Evolutionary conservation across 73 alveolate genomes (phyloP).

Genomic region (Paramecium sexaurelia): DNA sequence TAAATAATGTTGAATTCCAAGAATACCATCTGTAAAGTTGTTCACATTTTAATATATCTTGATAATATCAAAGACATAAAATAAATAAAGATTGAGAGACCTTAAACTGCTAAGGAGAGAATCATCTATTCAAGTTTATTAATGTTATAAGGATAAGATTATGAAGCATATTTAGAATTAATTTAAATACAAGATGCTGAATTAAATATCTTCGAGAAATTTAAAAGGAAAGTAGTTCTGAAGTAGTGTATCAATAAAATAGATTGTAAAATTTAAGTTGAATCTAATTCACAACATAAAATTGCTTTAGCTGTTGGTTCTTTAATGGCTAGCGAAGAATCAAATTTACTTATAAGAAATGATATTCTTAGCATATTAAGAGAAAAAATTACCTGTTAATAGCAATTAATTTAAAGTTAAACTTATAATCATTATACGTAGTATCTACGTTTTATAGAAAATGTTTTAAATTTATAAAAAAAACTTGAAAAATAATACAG

Average conservation of each 20-base stretch:
- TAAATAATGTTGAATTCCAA: neutral
- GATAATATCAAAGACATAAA: neutral
- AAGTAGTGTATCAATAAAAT: neutral
- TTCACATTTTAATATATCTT: neutral
- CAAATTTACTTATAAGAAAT: neutral
- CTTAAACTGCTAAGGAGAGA: neutral
- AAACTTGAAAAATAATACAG: neutral
- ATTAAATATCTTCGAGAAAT: neutral
- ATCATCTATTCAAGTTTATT: neutral
- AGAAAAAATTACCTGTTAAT: neutral
- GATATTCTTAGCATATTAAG: neutral
- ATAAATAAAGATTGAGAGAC: neutral
- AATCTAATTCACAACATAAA: neutral
- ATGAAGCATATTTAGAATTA: neutral
- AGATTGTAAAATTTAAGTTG: neutral
- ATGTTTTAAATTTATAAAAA: neutral
- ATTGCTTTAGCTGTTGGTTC: neutral
- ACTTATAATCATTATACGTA: neutral
- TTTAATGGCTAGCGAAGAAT: neutral
- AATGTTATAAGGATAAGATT: neutral
- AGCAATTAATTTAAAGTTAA: neutral
- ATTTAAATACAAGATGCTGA: neutral
- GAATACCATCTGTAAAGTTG: neutral
- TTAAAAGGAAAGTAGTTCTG: neutral
- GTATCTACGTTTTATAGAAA: neutral